Evolutionary conservation across 176 grass and related monocot genomes (phyloP).

Genomic region (Juncus effusus): DNA sequence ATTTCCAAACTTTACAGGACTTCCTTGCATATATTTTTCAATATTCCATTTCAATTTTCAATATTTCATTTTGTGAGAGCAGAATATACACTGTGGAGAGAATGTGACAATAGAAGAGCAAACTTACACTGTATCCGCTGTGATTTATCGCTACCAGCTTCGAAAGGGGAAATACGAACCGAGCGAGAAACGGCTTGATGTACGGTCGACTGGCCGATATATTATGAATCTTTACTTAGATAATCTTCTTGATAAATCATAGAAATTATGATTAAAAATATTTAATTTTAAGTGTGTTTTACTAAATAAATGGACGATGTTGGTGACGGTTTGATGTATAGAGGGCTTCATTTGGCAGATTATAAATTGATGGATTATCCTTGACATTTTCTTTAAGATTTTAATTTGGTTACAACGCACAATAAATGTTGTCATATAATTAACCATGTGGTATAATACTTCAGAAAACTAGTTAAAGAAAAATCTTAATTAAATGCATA

Average conservation of each 20-base stretch:
- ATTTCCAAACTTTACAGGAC: not conserved
- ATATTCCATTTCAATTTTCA: not conserved
- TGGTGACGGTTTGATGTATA: too few species aligned
- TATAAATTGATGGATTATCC: too few species aligned
- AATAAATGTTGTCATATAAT: too few species aligned
- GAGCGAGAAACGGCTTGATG: constrained; percentile 90
- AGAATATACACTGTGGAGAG: constrained; percentile 99
- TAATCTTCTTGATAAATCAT: constrained; percentile 76
- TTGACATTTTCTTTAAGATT: too few species aligned
- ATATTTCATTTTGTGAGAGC: constrained; percentile 6
- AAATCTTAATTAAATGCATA: too few species aligned
- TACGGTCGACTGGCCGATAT: constrained; percentile 81
- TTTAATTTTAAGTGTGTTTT: too few species aligned
- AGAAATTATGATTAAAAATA: not conserved
- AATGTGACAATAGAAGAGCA: constrained; percentile 83
- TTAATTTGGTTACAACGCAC: too few species aligned
- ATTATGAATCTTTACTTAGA: constrained; percentile 87
- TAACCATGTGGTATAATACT: too few species aligned
- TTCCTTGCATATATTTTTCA: not conserved
- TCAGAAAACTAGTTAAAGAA: too few species aligned
- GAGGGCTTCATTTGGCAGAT: too few species aligned
- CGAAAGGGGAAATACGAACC: constrained; percentile 87
- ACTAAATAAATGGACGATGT: too few species aligned
- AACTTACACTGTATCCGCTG: constrained; percentile 77
- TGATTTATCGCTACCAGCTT: constrained; percentile 85